These are phyloP conservation scores for Pyrenochaeta sp. DNA, from an alignment of 2,329 filamentous ascomycete species.

Conservation along the genomic window DNA sequence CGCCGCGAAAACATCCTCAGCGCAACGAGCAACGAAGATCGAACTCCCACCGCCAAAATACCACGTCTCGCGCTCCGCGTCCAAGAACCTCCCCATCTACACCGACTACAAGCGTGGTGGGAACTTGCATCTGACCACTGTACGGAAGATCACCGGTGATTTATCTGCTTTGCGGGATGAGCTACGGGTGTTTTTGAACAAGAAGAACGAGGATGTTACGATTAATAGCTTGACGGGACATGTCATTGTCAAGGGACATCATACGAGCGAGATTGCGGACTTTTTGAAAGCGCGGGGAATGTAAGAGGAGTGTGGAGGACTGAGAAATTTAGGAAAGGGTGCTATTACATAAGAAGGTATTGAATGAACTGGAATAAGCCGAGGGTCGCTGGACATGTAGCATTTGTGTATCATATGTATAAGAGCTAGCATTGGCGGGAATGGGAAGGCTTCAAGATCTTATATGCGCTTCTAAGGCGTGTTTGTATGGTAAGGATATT, in stretches of 20 bases:
- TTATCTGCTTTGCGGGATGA: constrained; percentile 69
- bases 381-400: background rate
- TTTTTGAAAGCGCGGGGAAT: constrained; percentile 26
- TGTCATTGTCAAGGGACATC: constrained; percentile 58
- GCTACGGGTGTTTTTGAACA: constrained; percentile 65
- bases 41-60: constrained; percentile 61
- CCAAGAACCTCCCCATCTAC: constrained; percentile 80
- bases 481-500: background rate
- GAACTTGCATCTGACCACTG: constrained; percentile 74
- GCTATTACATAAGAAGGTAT: background rate
- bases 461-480: background rate
- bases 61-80: constrained; percentile 74
- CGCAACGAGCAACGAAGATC: constrained; percentile 8
- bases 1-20: background rate
- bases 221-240: constrained; percentile 73
- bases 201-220: constrained; percentile 64
- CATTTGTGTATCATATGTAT: constrained; percentile 3
- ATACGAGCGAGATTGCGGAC: constrained; percentile 12
- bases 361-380: background rate
- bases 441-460: background rate
- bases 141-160: constrained; percentile 85
- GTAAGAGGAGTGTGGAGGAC: background rate
- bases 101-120: constrained; percentile 76
- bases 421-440: background rate
- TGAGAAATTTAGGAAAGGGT: background rate